Evolutionary conservation across 306 rosid genomes (phyloP).

Genomic region (Crataegus laevigata): DNA sequence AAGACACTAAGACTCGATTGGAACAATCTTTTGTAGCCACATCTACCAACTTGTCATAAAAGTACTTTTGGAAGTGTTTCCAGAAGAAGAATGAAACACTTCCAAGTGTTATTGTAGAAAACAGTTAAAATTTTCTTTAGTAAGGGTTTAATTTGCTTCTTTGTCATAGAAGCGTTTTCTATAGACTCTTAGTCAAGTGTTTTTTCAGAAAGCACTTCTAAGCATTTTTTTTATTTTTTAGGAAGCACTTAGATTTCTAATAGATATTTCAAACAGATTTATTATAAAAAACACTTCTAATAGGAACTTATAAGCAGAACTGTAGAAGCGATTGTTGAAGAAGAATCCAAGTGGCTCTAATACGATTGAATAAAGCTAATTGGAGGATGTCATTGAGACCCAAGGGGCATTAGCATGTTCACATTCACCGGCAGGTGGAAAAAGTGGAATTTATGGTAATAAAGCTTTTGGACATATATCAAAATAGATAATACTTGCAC

Average conservation of each 20-base stretch:
- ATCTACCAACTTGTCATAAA: too few species aligned
- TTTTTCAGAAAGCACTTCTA: neutral
- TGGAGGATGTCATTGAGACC: neutral
- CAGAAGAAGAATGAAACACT: too few species aligned
- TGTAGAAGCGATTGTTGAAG: too few species aligned
- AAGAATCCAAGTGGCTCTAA: neutral
- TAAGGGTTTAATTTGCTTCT: neutral
- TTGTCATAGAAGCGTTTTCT: neutral
- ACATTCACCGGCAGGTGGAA: neutral
- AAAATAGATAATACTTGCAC: neutral
- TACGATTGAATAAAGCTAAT: neutral
- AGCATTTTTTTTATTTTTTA: neutral
- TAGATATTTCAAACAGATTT: too few species aligned
- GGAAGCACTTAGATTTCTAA: neutral
- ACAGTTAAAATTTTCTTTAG: neutral
- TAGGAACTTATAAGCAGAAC: neutral
- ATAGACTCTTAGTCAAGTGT: too few species aligned
- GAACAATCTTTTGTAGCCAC: too few species aligned
- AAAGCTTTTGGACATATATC: neutral
- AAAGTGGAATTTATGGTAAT: neutral
- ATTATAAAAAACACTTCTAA: neutral
- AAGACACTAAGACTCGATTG: neutral
- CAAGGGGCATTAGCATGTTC: neutral
- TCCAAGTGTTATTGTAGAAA: too few species aligned
- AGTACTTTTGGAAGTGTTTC: too few species aligned